Evolutionary conservation across 768 basidiomycete species (phyloP).

Genomic region (Tulasnella sp.): DNA sequence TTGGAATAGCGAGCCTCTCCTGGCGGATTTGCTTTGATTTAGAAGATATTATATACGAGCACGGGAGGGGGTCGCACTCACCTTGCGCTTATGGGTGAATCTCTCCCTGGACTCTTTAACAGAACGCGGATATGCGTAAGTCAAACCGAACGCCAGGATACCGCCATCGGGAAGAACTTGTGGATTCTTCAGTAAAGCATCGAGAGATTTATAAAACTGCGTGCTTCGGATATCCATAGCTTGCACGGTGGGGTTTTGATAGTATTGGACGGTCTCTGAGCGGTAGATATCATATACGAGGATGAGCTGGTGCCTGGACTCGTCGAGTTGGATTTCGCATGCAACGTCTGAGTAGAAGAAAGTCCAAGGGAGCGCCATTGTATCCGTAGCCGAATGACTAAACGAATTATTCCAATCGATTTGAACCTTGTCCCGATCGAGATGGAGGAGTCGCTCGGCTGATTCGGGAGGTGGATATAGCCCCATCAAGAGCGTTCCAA

Average conservation of each 20-base stretch:
- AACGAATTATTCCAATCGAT: conserved; percentile 10
- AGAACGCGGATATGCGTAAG: conserved; percentile 6
- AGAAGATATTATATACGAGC: not conserved
- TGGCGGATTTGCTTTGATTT: not conserved
- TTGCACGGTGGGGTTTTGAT: not conserved
- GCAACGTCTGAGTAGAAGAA: conserved; percentile 39
- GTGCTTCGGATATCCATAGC: not conserved
- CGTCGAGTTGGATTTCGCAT: conserved; percentile 37
- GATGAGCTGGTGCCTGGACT: conserved; percentile 35
- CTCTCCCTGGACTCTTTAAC: not conserved
- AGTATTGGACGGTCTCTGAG: not conserved
- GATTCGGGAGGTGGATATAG: conserved; percentile 40
- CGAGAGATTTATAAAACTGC: not conserved
- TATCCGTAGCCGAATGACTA: not conserved
- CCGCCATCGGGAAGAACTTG: conserved; percentile 14
- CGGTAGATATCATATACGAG: conserved; percentile 27
- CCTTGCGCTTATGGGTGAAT: not conserved
- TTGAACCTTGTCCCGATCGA: conserved; percentile 6
- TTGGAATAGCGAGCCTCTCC: not conserved
- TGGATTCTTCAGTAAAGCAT: not conserved
- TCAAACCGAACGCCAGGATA: conserved; percentile 13
- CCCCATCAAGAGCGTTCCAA: conserved; percentile 44
- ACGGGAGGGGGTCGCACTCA: not conserved
- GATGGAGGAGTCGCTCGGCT: conserved; percentile 34
- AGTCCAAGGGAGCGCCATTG: conserved; percentile 27